Percentiles rank a stretch among this genome's conserved stretches.
Evolutionary conservation across 192 early-diverging fungal genomes (phyloP).

Genomic region (Diversispora eburnea): DNA sequence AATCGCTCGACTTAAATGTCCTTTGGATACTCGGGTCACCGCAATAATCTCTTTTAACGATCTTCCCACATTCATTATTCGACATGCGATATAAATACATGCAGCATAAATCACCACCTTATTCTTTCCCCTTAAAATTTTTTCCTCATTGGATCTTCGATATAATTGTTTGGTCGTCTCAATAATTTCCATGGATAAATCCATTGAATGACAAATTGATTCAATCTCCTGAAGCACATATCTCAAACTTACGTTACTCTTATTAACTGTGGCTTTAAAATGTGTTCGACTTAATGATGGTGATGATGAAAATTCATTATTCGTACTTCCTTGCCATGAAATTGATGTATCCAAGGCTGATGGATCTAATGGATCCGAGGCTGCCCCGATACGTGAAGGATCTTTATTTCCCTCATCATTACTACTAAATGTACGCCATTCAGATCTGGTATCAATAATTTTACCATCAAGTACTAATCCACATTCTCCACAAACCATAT

Average conservation of each 20-base stretch:
- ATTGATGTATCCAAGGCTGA: slow-evolving; percentile 82
- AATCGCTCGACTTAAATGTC: slow-evolving; percentile 82
- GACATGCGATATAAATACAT: slow-evolving; percentile 89
- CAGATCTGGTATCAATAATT: slow-evolving; percentile 63
- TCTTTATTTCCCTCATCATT: slow-evolving; percentile 79
- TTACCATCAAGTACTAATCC: slow-evolving; percentile 63
- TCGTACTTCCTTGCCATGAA: slow-evolving; percentile 36
- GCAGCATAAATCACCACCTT: slow-evolving; percentile 79
- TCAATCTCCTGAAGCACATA: slow-evolving; percentile 72
- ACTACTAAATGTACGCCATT: slow-evolving; percentile 92
- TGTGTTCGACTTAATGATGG: slow-evolving; percentile 65
- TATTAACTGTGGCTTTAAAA: slow-evolving; percentile 60
- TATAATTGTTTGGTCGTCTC: slow-evolving; percentile 84
- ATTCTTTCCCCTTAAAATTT: slow-evolving; percentile 71
- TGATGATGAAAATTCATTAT: slow-evolving; percentile 8
- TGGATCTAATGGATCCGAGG: slow-evolving; percentile 67
- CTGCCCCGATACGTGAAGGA: slow-evolving; percentile 81
- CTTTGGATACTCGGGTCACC: slow-evolving; percentile 82
- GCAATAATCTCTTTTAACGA: slow-evolving; percentile 93
- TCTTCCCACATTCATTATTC: slow-evolving; percentile 71
- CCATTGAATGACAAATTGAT: slow-evolving; percentile 74
- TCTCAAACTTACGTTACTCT: slow-evolving; percentile 64
- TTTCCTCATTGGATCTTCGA: slow-evolving; percentile 74
- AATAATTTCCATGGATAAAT: slow-evolving; percentile 61
- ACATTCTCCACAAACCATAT: slow-evolving; percentile 90